Evolutionary conservation across 192 early-diverging fungal species (phyloP), one percentile per base, ranked within the genome.

Genomic region (Thoreauomyces humboldtii): DNA sequence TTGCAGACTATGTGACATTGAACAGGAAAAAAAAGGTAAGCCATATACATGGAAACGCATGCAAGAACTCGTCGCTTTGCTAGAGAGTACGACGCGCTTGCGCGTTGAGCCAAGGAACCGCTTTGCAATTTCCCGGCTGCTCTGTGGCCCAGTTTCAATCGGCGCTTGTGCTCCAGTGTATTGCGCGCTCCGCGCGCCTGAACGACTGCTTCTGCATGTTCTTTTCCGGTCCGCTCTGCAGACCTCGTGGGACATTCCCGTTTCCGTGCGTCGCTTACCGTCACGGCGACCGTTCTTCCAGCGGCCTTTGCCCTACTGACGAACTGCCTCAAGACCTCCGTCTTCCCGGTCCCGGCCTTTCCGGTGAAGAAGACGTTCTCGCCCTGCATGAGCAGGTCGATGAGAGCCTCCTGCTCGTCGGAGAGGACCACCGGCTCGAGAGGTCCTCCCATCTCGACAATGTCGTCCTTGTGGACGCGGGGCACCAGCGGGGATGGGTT

Each of bases 261-360:
- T n/a, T n/a, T n/a, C n/a, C n/a, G n/a, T n/a, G n/a, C n/a, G n/a
- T n/a, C n/a, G n/a, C 67, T 19, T 60, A 78, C 76, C 61, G 72
- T 73, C 4, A 81, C 77, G 22, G 47, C 63, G 33, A 73, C 64
- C 12, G 29, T 46, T 32, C 51, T 61, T 14, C 59, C 61, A 25
- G 51, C 19, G 32, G 11, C 12, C 35, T 42, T 29, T 15, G 51
- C 43, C 37, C 35, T 3, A 6, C 48, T 31, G 29, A 81, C 53
- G 50, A 78, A 79, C 27, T 70, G 22, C 3, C 47, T 11, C 24
- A 81, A 56, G 12, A 78, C 72, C 44, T 65, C 63, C 0, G 73
- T 78, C 53, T 81, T 81, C 4, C 79, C 79, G 0, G 76, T 70
- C 32, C 79, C 79, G 6, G 79, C 79, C 31, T 74, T 73, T 22